Base-by-base conservation (phyloP, 805 yeast genomes). In the Metschnikowia peoriensis region DNA sequence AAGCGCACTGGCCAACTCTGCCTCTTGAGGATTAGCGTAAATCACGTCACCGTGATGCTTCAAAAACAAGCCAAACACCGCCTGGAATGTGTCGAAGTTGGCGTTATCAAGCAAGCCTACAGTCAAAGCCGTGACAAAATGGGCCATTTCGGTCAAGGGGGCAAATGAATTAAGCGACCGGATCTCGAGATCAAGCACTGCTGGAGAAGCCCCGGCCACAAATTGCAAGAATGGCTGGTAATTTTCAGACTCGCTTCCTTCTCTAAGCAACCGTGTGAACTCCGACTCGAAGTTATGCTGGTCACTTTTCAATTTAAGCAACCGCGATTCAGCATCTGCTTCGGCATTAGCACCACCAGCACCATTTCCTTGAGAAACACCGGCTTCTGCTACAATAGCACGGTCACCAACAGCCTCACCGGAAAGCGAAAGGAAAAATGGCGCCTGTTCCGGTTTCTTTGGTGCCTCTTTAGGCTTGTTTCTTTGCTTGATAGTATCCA, bases 391-490 rank as follows among this genome's bases (percentile, higher is more conserved):
- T 41, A 69, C 80, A 44, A 71, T 66, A 0, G 91, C 90, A 29
- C 82, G 80, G 63, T 86, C 89, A 52, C 91, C 92, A 49, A 85
- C 86, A n/a, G 75, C 75, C 48, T 78, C 82, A 32, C 90, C 89
- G 5, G 81, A 65, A 17, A 86, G 72, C 44, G 83, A 80, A 53
- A 94, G 73, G 76, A 96, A 96, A 68, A 96, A 94, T 14, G 86
- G 85, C 0, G 89, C 83, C 55, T 83, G 79, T 58, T 87, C 88
- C 1, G 97, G 89, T 58, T 85, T 88, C 74, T 88, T 89, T 35
- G 94, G 88, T 0, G 93, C 87, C 66, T 90, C 97, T 47, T 76
- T 84, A 22, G 99, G 97, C 69, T 89, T 93, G 66, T 90, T 91
- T 63, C 99, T 82, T 66, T 80, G 82, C 63, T 84, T 89, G 60